Conservation (phyloP, 2,329 filamentous ascomycete species). For the Hyphodiscus sp. region DNA sequence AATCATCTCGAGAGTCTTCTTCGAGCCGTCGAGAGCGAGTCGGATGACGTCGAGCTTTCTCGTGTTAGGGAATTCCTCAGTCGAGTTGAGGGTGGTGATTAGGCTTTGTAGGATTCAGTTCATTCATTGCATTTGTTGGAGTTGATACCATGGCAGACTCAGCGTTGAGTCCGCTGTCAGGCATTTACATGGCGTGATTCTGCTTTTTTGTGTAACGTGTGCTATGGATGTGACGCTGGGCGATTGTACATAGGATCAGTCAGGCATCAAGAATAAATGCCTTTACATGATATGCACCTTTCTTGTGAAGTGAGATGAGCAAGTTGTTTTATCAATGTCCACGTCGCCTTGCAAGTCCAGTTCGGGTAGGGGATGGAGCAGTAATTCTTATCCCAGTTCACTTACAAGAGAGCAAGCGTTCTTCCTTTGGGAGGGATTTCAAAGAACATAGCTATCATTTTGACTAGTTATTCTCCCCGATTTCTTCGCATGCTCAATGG, state of each 20-base stretch:
- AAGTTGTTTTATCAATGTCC: neutral
- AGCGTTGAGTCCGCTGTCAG: neutral
- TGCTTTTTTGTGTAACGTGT: neutral
- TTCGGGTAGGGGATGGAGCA: too few relatives aligned
- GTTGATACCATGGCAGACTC: neutral
- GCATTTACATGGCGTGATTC: neutral
- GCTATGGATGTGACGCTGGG: neutral
- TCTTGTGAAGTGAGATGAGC: neutral
- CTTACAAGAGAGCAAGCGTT: too few relatives aligned
- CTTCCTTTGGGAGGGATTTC: too few relatives aligned
- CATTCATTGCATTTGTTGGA: neutral
- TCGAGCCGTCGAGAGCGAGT: constrained; percentile 84
- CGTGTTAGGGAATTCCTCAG: constrained; percentile 73
- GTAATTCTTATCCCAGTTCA: too few relatives aligned
- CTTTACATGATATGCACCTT: neutral
- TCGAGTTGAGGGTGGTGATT: constrained; percentile 49
- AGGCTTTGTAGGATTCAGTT: too few relatives aligned
- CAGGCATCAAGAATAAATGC: neutral
- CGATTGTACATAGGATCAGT: neutral
- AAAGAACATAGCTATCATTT: too few relatives aligned
- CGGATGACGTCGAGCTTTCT: constrained; percentile 66
- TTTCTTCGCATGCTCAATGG: too few relatives aligned
- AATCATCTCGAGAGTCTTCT: constrained; percentile 71
- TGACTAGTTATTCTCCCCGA: too few relatives aligned
- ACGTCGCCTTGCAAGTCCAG: neutral